Base-by-base conservation (phyloP, 169 alveolate species). In the Cryptosporidium andersoni region DNA sequence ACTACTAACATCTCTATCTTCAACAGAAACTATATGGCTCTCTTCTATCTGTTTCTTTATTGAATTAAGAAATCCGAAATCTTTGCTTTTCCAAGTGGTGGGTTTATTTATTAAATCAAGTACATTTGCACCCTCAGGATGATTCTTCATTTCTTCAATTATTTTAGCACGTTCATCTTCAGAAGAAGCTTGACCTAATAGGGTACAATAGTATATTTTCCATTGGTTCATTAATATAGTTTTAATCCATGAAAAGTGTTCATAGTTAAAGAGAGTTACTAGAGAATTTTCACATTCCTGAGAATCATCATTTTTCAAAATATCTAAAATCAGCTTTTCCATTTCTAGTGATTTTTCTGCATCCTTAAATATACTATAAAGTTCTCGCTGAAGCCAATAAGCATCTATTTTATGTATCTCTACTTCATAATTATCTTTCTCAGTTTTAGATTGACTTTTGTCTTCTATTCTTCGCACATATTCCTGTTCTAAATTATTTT, bases 361-460 rank as follows among this genome's bases (percentile, higher is more conserved):
- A 63, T 93, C 98, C 49, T 89, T 82, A 82, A 89, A 94, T 14
- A 94, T 88, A 65, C 91, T 82, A 65, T 91, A 91, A 42, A 97
- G 90, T 85, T 96, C 97, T 48, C 98, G 91, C 90, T 97, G 98
- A 74, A 97, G 92, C 99, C 99, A 97, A 88, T 95, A 97, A 8
- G 98, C 95, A 89, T 97, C 99, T 37, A 96, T 94, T 67, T 92
- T 90, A 80, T 93, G 88, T 60, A 95, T 92, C 52, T 80, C 88
- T 12, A 65, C 68, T 42, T 65, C 51, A 60, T 60, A 43, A 14
- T 39, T 53, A 45, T 65, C 82, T 7, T 64, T 60, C 16, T 48
- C 36, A 64, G 91, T 90, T 40, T 82, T 85, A 14, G 93, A 95
- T 11, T 89, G 89, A 47, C 89, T 94, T 39, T 90, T 92, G n/a